Conservation (phyloP, 495 filamentous ascomycete genomes). For the Penicillium robsamsonii region DNA sequence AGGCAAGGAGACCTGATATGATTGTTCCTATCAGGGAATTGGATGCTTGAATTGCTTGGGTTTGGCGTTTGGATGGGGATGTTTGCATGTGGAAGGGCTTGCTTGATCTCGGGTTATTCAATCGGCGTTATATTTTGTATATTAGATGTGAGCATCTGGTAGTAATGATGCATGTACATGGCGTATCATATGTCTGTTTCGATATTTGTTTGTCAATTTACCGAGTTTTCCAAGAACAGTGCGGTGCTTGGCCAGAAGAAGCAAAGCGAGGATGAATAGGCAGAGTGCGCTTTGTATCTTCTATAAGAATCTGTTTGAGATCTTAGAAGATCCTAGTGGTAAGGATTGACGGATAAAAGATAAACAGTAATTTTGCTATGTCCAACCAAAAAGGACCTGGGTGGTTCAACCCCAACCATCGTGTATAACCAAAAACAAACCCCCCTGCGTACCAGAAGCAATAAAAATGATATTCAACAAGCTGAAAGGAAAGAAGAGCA, state of each 20-base stretch:
- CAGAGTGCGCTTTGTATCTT: neutral
- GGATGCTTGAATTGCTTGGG: conserved; percentile 9
- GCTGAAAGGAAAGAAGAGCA: conserved; percentile 18
- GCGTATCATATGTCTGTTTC: neutral
- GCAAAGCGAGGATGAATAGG: neutral
- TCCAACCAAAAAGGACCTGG: conserved; percentile 18
- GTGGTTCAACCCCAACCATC: conserved; percentile 15
- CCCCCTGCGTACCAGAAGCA: conserved; percentile 23
- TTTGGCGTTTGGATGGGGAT: conserved; percentile 1
- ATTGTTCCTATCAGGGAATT: conserved; percentile 22
- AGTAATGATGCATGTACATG: neutral
- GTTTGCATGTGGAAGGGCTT: neutral
- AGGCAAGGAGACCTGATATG: conserved; percentile 26
- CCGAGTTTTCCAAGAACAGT: neutral
- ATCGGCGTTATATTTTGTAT: neutral
- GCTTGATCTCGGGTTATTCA: neutral
- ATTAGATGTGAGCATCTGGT: neutral
- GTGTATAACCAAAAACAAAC: conserved; percentile 19
- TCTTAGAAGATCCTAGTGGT: neutral
- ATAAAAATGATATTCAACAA: conserved; percentile 29
- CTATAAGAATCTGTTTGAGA: neutral
- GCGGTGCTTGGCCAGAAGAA: neutral
- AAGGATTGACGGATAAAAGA: conserved; percentile 4
- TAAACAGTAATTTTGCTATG: conserved; percentile 17
- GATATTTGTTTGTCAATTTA: neutral